A percentile compares a stretch with the other conserved stretches of the same genome.
Conservation (phyloP, 1,284 basidiomycete species). For the Leucoagaricus sp. region DNA sequence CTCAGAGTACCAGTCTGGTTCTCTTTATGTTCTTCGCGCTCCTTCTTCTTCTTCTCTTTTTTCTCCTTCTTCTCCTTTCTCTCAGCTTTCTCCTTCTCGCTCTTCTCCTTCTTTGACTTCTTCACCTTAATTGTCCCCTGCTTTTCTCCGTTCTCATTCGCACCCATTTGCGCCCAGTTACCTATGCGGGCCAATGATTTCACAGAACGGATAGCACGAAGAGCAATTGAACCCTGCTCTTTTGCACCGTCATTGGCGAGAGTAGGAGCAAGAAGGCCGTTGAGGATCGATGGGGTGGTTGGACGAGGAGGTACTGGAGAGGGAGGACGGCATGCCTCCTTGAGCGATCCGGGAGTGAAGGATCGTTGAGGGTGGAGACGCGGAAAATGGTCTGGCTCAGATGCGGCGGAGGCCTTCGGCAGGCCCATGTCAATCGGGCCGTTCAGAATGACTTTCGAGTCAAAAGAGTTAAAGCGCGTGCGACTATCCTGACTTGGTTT, state of each 20-base stretch:
- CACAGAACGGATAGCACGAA: slow-evolving; percentile 76
- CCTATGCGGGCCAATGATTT: slow-evolving; percentile 69
- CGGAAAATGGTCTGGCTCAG: slow-evolving; percentile 3
- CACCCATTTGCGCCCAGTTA: slow-evolving; percentile 60
- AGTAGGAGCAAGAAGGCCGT: slow-evolving; percentile 41
- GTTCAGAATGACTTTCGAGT: slow-evolving; percentile 55
- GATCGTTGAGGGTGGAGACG: slow-evolving; percentile 3
- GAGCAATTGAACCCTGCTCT: slow-evolving; percentile 62
- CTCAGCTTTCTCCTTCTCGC: slow-evolving; percentile 30
- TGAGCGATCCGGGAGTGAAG: slow-evolving; percentile 9
- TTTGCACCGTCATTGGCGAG: background rate
- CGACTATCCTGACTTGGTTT: slow-evolving; percentile 38
- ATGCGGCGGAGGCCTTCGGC: slow-evolving; percentile 3
- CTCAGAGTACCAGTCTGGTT: slow-evolving; percentile 36
- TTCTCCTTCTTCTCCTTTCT: slow-evolving; percentile 34
- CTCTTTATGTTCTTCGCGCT: slow-evolving; percentile 32
- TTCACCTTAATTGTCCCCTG: slow-evolving; percentile 38
- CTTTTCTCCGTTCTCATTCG: slow-evolving; percentile 17
- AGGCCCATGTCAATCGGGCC: slow-evolving; percentile 20
- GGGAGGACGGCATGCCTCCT: slow-evolving; percentile 7
- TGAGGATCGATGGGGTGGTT: slow-evolving; percentile 35
- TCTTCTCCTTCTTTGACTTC: slow-evolving; percentile 23
- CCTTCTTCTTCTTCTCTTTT: slow-evolving; percentile 31
- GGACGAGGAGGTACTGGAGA: slow-evolving; percentile 19
- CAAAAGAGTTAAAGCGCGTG: slow-evolving; percentile 64